Percentiles rank a stretch among this genome's conserved stretches.
phyloP scores from a whole-genome alignment of 345 rosid species.

The Lagerstroemia speciosa region DNA sequence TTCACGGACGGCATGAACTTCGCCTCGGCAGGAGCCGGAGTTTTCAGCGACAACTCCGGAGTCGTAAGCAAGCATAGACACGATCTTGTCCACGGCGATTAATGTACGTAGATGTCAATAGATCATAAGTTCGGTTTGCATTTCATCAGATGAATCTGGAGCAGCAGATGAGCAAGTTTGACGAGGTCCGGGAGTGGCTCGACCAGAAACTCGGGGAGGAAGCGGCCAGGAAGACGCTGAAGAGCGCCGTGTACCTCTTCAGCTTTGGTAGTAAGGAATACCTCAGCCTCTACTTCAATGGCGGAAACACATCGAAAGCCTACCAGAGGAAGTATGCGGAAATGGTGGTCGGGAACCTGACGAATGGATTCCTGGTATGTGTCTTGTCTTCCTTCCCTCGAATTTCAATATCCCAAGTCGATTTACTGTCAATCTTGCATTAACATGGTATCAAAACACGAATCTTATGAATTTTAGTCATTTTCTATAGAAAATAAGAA shows the following conservation, averaged over 20 bases:
- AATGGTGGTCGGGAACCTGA: neutral
- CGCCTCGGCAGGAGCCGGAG: constrained; percentile 1
- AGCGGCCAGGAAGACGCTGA: neutral
- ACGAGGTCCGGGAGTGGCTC: neutral
- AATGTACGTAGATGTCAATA: neutral
- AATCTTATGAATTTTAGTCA: too few species aligned
- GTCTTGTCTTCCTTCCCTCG: neutral
- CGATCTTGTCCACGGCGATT: neutral
- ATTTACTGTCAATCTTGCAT: too few species aligned
- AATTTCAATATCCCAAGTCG: neutral
- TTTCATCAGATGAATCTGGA: constrained; percentile 1
- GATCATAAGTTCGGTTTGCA: neutral
- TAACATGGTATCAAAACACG: too few species aligned
- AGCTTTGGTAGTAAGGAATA: constrained; percentile 3
- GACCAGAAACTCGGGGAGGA: neutral
- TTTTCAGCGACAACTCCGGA: neutral
- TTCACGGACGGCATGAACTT: neutral
- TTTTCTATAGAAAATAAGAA: too few species aligned
- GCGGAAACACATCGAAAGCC: neutral
- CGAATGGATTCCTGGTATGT: neutral
- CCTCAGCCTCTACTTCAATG: neutral
- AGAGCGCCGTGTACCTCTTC: constrained; percentile 3
- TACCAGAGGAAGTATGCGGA: neutral
- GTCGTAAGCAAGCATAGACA: neutral
- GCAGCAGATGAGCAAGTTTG: constrained; percentile 1